A percentile compares a stretch with the other conserved stretches of the same genome.
Conservation (phyloP, 2,329 filamentous ascomycete species). For the Penicillium digitatum region DNA sequence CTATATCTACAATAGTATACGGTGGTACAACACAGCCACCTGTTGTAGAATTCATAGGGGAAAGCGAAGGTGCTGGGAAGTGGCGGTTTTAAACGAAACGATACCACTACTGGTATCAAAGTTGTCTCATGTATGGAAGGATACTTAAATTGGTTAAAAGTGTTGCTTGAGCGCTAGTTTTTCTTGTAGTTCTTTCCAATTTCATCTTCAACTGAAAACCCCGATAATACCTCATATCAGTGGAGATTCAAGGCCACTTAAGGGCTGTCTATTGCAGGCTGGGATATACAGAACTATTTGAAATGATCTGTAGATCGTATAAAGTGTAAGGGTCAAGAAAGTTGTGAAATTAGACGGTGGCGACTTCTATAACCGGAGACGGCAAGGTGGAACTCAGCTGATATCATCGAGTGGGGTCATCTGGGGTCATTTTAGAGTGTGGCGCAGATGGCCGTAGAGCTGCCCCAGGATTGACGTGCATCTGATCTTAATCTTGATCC, state of each 20-base stretch:
- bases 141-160: not conserved
- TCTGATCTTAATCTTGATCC: constrained; percentile 7
- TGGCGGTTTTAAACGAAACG: not conserved
- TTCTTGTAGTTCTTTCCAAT: not conserved
- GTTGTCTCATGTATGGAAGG: not conserved
- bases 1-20: not conserved
- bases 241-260: not conserved
- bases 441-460: constrained; percentile 7
- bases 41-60: too few relatives aligned
- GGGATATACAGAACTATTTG: too few relatives aligned
- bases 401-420: constrained; percentile 3
- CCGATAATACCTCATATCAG: not conserved
- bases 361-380: not conserved
- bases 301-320: not conserved
- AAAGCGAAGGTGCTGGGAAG: not conserved
- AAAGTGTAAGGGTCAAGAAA: not conserved
- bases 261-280: not conserved
- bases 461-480: not conserved
- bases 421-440: constrained; percentile 3
- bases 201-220: not conserved
- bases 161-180: not conserved
- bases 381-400: not conserved
- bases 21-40: not conserved
- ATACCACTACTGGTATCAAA: not conserved
- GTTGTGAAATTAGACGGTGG: not conserved